Base-by-base conservation (phyloP, 2,329 filamentous ascomycete species). In the Colletotrichum filicis region DNA sequence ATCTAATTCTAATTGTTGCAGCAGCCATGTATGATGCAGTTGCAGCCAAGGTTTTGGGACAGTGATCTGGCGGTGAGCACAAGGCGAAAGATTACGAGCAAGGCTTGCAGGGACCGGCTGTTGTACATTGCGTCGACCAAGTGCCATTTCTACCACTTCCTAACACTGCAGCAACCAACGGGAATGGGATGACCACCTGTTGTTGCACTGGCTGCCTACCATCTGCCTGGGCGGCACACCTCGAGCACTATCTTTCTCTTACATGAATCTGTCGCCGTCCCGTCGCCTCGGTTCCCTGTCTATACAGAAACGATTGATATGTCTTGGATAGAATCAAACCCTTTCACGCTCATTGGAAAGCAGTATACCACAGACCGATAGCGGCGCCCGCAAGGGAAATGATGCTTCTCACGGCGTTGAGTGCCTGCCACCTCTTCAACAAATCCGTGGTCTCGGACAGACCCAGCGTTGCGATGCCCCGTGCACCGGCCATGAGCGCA, bases 401-500 rank as follows among this genome's bases (percentile, higher is more conserved):
- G 28, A 74, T 26, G 22, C 67, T 73, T 24, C 74, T 66, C 5
- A 46, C 53, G 26, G 68, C 26, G 66, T 76, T 76, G 60, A 76
- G 64, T 46, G 57, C 32, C 64, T 63, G 63, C 74, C 74, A 76
- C 67, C 60, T 70, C 56, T n/a, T 49, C 16, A 75, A 56, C 63
- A 75, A 67, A 56, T 61, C 63, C 11, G 53, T 67, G 49, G 65
- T 65, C 61, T 73, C 69, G 22, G 57, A 52, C 63, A 49, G 57
- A 22, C 60, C 57, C 42, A 75, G 35, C 59, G 62, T 57, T 52
- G 53, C 30, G 35, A 56, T 26, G 28, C 75, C 75, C 22, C 62
- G 67, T 24, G 77, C 77, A 12, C 67, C 75, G 9, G 55, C 61
- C 55, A 78, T 66, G 49, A 86, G 77, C 5, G 77, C 68, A 16